Evolutionary conservation across 208 protist genomes (phyloP), one percentile per base, ranked within the genome.

Genomic region (Kentomonas sorsogonicus): DNA sequence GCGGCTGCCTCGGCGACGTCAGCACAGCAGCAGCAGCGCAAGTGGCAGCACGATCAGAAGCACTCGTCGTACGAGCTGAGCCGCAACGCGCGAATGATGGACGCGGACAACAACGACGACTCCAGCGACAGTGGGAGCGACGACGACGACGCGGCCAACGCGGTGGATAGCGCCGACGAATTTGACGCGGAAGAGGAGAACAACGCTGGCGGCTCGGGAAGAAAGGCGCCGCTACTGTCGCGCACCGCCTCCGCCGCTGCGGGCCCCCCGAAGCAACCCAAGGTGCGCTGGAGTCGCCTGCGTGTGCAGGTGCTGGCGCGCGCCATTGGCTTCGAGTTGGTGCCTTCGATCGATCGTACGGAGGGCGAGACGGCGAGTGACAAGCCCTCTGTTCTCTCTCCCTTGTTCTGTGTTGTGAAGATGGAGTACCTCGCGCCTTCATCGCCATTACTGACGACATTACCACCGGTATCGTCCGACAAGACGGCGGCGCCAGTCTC

Each of bases 391-490:
- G 23, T 11, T 15, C 2, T 33, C 22, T 31, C 53, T 15, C 77
- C 66, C 18, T 60, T 78, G n/a, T 85, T 85, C 40, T 38, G 60
- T 15, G 55, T 88, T 72, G 73, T 84, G 16, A 92, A 92, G 66
- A 70, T 88, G 59, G 75, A 92, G 59, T 86, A 89, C 67, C 67
- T 86, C 22, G 77, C 78, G 44, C 60, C 18, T 15, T 60, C 69
- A 23, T 60, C 63, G 16, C 53, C 60, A 11, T 38, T 22, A 9
- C 11, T 30, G 18, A 20, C 50, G 26, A 44, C 55, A 6, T 22
- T 39, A 20, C 23, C 23, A 15, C 13, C 30, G 40, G 43, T 22
- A 18, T 3, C 43, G 11, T 20, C 38, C n/a, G 16, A 20, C 15
- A 36, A 7, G 30, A 18, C 10, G 4, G 44, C 18, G 16, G 33